These are phyloP conservation scores for Elaeis guineensis DNA, from an alignment of 176 grass and related monocot species.

Conservation along the genomic window DNA sequence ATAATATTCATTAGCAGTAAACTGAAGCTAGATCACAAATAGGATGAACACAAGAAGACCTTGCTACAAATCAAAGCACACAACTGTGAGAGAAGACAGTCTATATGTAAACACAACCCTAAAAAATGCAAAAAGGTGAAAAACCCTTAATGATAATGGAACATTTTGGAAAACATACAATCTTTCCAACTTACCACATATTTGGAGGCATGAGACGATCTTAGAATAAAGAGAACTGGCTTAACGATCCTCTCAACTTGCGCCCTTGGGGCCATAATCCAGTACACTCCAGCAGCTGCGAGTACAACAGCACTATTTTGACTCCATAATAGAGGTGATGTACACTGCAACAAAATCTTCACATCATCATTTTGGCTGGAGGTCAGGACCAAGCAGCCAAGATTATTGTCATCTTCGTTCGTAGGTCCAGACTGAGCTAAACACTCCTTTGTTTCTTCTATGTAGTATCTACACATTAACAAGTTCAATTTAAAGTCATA, in stretches of 20 bases:
- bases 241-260: constrained; percentile 56
- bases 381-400: constrained; percentile 19
- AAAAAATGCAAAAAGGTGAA: not conserved
- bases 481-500: constrained; percentile 32
- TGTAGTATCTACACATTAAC: constrained; percentile 47
- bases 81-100: too few species aligned
- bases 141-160: not conserved
- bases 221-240: constrained; percentile 67
- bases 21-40: too few species aligned
- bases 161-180: too few species aligned
- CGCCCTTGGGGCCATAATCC: constrained; percentile 65
- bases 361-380: constrained; percentile 67
- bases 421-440: constrained; percentile 18
- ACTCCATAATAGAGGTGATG: constrained; percentile 84
- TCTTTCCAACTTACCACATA: constrained; percentile 51
- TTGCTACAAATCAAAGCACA: too few species aligned
- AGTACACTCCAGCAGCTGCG: constrained; percentile 78
- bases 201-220: constrained; percentile 66
- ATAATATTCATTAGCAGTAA: too few species aligned
- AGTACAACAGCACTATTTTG: constrained; percentile 82
- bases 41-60: too few species aligned
- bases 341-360: constrained; percentile 63
- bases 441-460: constrained; percentile 35
- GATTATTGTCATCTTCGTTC: constrained; percentile 11
- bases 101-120: not conserved